Evolutionary conservation across 371 early-diverging fungal genomes (phyloP).

Genomic region (Nematocida ausubeli): DNA sequence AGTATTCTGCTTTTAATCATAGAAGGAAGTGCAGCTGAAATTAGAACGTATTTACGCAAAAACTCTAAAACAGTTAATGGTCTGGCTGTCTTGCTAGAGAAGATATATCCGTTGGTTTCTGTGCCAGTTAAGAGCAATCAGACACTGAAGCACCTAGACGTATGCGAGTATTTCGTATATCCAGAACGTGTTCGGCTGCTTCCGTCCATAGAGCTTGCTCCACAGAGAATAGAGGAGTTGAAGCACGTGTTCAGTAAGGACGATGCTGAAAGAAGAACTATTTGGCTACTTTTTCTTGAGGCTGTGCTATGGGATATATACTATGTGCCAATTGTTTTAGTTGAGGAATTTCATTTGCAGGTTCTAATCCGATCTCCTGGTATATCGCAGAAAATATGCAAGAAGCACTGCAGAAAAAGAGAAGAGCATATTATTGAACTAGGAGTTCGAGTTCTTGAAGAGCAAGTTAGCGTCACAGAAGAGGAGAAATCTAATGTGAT

Average conservation of each 20-base stretch:
- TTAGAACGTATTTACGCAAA: background rate
- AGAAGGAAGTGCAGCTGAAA: background rate
- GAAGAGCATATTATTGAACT: conserved; percentile 8
- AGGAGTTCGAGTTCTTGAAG: conserved; percentile 8
- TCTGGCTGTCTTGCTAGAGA: conserved; percentile 2
- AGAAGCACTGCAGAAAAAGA: background rate
- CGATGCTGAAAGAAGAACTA: background rate
- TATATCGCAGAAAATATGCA: conserved; percentile 7
- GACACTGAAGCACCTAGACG: background rate
- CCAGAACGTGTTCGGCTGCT: background rate
- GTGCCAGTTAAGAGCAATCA: background rate
- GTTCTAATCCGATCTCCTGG: conserved; percentile 20
- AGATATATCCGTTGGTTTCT: background rate
- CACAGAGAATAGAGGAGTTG: background rate
- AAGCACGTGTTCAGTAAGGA: background rate
- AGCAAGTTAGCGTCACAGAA: background rate
- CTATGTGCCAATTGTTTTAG: background rate
- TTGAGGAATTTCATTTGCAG: background rate
- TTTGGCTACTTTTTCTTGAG: conserved; percentile 36
- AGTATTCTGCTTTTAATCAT: background rate
- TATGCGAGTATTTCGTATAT: background rate
- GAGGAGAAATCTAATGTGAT: background rate
- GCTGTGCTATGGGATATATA: background rate
- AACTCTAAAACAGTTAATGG: background rate
- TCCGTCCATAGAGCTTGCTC: background rate